Percentiles rank a stretch among this genome's conserved stretches.
These are phyloP conservation scores for Aristolochia fimbriata DNA, from an alignment of 164 flowering plant species.

Conservation along the genomic window DNA sequence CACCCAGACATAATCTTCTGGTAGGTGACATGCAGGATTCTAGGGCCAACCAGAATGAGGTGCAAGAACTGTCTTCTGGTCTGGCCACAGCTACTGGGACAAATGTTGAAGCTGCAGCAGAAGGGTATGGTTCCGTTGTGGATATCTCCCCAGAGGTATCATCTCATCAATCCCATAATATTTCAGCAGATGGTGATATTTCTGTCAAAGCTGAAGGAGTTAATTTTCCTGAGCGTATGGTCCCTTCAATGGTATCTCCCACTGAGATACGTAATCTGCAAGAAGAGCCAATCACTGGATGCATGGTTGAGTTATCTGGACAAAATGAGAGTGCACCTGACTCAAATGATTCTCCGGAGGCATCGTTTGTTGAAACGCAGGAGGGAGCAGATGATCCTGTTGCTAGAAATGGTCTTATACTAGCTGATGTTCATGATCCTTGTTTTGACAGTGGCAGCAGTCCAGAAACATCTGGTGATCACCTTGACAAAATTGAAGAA, in stretches of 20 bases:
- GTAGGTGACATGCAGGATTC: no score
- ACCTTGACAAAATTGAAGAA: conserved; percentile 7
- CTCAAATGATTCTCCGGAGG: conserved; percentile 10
- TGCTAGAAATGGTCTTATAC: conserved; percentile 3
- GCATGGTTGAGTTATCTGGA: conserved; percentile 1
- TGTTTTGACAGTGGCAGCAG: conserved; percentile 9
- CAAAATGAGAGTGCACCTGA: conserved; percentile 6
- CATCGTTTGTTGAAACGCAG: neutral
- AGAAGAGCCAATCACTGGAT: neutral
- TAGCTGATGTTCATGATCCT: conserved; percentile 5
- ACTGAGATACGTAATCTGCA: neutral
- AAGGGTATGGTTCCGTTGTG: no score
- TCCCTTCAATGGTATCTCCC: neutral
- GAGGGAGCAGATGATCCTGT: conserved; percentile 2
- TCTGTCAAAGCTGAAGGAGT: no score
- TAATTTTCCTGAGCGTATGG: no score
- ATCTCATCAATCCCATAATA: no score
- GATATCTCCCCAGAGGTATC: no score
- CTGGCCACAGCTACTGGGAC: no score
- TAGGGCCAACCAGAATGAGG: no score
- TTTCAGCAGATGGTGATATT: no score
- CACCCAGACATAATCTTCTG: no score
- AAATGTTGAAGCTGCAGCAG: no score
- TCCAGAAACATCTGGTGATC: conserved; percentile 2
- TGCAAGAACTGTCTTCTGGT: no score